These are phyloP conservation scores for Neurospora terricola DNA, from an alignment of 495 filamentous ascomycete genomes.

Conservation along the genomic window DNA sequence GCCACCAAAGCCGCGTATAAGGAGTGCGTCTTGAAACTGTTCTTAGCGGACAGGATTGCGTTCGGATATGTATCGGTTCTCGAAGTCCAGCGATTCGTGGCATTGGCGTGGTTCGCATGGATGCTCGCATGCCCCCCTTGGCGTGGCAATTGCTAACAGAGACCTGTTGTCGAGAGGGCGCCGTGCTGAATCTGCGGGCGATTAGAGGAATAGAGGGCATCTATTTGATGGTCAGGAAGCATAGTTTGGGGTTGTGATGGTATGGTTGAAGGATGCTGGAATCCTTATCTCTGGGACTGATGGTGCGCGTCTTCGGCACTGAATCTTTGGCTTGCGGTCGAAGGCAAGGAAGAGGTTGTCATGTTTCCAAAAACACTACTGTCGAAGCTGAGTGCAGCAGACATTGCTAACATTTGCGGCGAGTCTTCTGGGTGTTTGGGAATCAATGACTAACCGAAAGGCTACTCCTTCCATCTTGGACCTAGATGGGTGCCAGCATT, in stretches of 20 bases:
- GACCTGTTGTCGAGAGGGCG: neutral
- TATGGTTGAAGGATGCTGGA: neutral
- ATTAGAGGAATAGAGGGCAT: neutral
- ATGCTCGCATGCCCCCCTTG: neutral
- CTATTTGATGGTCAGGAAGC: neutral
- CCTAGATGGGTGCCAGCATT: neutral
- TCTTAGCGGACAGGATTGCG: conserved; percentile 28
- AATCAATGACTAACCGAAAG: neutral
- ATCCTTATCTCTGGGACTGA: neutral
- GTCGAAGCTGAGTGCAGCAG: neutral
- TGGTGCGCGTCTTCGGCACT: neutral
- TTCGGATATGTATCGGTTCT: conserved; percentile 20
- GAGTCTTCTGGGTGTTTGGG: neutral
- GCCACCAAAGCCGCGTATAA: conserved; percentile 16
- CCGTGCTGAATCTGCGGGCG: neutral
- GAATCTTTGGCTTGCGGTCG: neutral
- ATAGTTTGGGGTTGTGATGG: neutral
- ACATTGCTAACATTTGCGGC: neutral
- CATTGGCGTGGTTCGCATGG: conserved; percentile 23
- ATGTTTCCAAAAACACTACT: neutral
- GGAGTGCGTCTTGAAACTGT: conserved; percentile 21
- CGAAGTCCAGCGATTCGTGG: conserved; percentile 13
- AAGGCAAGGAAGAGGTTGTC: neutral
- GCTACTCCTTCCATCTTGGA: neutral
- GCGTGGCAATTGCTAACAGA: neutral